Evolutionary conservation across 1,284 basidiomycete species (phyloP), one percentile per base, ranked within the genome.

Genomic region (Cystobasidium sp.): DNA sequence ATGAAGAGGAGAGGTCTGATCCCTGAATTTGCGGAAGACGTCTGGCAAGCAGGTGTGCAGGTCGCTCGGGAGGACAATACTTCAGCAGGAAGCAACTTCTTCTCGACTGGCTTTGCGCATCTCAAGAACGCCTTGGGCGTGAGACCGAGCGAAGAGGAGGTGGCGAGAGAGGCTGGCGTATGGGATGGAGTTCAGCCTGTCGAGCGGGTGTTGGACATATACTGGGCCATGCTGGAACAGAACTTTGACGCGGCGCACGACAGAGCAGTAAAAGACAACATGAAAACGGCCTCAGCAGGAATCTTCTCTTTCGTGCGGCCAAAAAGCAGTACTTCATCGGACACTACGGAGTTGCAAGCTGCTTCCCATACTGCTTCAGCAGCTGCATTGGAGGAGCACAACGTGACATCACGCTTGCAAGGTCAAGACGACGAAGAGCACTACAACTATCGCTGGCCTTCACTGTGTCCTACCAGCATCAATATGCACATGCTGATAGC

Each of bases 401-500:
- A 53, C 18, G 4, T 53, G 7, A 66, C 64, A 4, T 52, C 49
- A 1, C 16, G 49, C 31, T 49, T 66, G 7, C 20, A 37, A 43
- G 9, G 9, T 53, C 18, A 31, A 10, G 18, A 8, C 1, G n/a
- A 22, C 24, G 22, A 14, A 22, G 44, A 51, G 7, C 47, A 66
- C 20, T 41, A 47, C 20, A 43, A 22, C 6, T 66, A 52, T 22
- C 12, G 12, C 18, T 66, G 64, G 64, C 64, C 64, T 14, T 52
- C 64, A 16, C n/a, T 90, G 53, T 76, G 85, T 20, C 88, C 88
- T 0, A 84, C 84, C 53, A 83, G 85, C 56, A 78, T 77, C 20
- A 85, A 86, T 14, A 92, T 88, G 80, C 84, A 87, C 37, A 80
- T 88, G 8, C 90, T 91, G 79, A 85, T 94, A 59, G 81, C 85